These are phyloP conservation scores for Leptoxyphium fumago DNA, from an alignment of 2,329 filamentous ascomycete genomes.

Conservation along the genomic window DNA sequence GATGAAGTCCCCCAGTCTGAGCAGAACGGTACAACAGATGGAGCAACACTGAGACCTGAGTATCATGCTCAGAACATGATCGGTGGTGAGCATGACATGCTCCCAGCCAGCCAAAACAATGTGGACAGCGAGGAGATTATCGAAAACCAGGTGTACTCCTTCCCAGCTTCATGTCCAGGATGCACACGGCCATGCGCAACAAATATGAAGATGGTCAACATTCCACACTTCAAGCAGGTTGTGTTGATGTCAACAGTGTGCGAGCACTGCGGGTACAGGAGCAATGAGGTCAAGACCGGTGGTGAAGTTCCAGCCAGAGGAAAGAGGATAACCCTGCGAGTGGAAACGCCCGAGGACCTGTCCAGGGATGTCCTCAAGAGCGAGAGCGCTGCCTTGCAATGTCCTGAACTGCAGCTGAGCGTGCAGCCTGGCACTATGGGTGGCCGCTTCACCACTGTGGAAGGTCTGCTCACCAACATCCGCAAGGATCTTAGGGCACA, in stretches of 20 bases:
- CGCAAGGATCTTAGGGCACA: conserved; percentile 75
- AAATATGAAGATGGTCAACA: conserved; percentile 98
- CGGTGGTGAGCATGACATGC: conserved; percentile 5
- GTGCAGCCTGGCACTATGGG: conserved; percentile 91
- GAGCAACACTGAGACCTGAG: conserved; percentile 40
- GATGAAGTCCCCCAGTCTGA: conserved; percentile 21
- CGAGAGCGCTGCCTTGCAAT: conserved; percentile 76
- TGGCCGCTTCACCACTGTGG: conserved; percentile 90
- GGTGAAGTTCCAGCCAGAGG: conserved; percentile 80
- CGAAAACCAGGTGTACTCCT: conserved; percentile 82
- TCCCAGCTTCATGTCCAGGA: conserved; percentile 82
- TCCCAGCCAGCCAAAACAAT: conserved; percentile 21
- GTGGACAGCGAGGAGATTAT: conserved; percentile 49
- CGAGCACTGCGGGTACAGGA: conserved; percentile 75
- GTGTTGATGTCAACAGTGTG: conserved; percentile 91
- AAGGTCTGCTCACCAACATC: conserved; percentile 84
- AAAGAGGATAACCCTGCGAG: conserved; percentile 63
- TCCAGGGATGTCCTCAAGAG: conserved; percentile 90
- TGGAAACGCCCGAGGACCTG: conserved; percentile 58
- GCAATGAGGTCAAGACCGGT: conserved; percentile 95
- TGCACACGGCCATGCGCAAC: conserved; percentile 77
- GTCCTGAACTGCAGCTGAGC: conserved; percentile 71
- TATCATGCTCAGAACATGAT: conserved; percentile 29
- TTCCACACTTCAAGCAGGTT: conserved; percentile 95
- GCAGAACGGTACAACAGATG: conserved; percentile 22